Percentiles rank a stretch among this genome's conserved stretches.
Conservation (phyloP, 805 yeast species). For the Cyberlindnera veronae region DNA sequence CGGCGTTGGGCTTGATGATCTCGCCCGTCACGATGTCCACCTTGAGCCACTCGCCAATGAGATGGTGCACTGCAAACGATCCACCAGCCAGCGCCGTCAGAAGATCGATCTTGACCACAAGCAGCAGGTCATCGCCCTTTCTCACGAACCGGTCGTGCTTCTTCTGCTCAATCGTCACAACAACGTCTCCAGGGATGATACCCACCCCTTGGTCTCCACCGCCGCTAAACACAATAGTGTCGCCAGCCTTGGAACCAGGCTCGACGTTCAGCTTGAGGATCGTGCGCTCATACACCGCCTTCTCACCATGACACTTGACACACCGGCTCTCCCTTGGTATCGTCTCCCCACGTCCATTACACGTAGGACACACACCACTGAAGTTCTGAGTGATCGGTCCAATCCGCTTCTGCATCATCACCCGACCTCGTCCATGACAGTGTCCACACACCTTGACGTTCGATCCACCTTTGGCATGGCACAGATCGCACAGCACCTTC, state of each 20-base stretch:
- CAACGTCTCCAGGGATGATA: slow-evolving; percentile 63
- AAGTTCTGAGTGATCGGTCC: slow-evolving; percentile 44
- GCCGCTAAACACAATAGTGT: slow-evolving; percentile 48
- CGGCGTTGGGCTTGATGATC: slow-evolving; percentile 43
- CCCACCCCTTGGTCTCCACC: slow-evolving; percentile 64
- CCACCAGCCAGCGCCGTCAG: slow-evolving; percentile 61
- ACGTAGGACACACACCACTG: slow-evolving; percentile 42
- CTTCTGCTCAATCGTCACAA: slow-evolving; percentile 46
- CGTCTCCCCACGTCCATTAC: slow-evolving; percentile 40
- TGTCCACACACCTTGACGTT: slow-evolving; percentile 29
- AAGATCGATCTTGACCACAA: slow-evolving; percentile 45
- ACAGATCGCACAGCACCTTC: slow-evolving; percentile 43
- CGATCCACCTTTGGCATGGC: slow-evolving; percentile 52
- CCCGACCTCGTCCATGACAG: slow-evolving; percentile 43
- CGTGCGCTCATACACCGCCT: slow-evolving; percentile 44
- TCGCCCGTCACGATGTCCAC: slow-evolving; percentile 48
- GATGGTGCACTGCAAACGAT: slow-evolving; percentile 32
- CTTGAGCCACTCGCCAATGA: slow-evolving; percentile 36
- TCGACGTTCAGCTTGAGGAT: slow-evolving; percentile 50
- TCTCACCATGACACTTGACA: slow-evolving; percentile 41
- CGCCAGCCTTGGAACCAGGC: slow-evolving; percentile 54
- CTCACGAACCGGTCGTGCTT: slow-evolving; percentile 37
- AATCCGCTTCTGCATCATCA: slow-evolving; percentile 36
- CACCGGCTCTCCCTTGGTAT: slow-evolving; percentile 35
- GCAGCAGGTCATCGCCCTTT: slow-evolving; percentile 41